phyloP scores from a whole-genome alignment of 2,329 filamentous ascomycete species.

The Blastomyces emzantsi region DNA sequence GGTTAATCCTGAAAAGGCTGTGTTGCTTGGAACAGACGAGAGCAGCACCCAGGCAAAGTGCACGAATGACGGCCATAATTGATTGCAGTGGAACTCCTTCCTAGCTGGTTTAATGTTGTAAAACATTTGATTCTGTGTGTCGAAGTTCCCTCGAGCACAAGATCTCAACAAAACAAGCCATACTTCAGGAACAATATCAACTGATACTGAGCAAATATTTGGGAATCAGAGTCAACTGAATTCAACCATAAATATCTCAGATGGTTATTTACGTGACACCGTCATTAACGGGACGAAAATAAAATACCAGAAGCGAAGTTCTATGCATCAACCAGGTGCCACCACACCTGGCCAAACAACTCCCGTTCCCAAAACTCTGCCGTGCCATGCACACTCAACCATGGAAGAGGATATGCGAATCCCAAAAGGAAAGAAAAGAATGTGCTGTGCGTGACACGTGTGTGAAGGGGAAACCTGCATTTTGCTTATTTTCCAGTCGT shows the following conservation, averaged over 20 bases:
- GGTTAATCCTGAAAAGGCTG: neutral
- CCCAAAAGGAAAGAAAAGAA: neutral
- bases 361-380: neutral
- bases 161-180: neutral
- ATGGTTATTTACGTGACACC: neutral
- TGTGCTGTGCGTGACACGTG: neutral
- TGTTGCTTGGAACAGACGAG: neutral
- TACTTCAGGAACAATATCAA: neutral
- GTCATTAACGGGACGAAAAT: neutral
- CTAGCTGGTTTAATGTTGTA: neutral
- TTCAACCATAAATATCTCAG: neutral
- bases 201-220: neutral
- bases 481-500: neutral
- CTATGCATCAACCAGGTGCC: neutral
- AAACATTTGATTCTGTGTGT: neutral
- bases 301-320: neutral
- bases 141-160: neutral
- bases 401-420: neutral
- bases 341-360: neutral
- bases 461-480: neutral
- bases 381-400: neutral
- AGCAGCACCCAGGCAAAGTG: neutral
- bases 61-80: neutral
- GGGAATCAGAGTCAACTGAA: neutral
- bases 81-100: neutral